Base-by-base conservation (phyloP, 139 green algal species). In the Chlorella sp. region DNA sequence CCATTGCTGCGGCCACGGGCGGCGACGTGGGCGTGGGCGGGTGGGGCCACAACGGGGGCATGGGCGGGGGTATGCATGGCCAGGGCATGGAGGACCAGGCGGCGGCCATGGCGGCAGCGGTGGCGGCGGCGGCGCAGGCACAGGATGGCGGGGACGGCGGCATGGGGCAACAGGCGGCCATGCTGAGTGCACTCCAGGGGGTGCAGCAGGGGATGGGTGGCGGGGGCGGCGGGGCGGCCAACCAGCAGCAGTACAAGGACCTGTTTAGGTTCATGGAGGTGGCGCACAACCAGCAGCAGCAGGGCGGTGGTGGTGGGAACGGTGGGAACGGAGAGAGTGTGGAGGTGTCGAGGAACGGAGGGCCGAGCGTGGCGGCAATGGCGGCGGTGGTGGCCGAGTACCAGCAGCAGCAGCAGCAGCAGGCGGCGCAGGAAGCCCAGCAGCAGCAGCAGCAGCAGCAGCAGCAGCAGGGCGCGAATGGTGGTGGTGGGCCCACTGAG, bases 201-300 rank as follows among this genome's bases (percentile, higher is more conserved):
- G n/a, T n/a, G n/a, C n/a, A n/a, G n/a, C n/a, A n/a, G n/a, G n/a
- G n/a, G n/a, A n/a, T n/a, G n/a, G n/a, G n/a, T n/a, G n/a, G n/a
- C n/a, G n/a, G n/a, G n/a, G n/a, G n/a, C n/a, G n/a, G n/a, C n/a
- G n/a, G n/a, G n/a, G n/a, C n/a, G n/a, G n/a, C n/a, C 29, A 5
- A 33, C 3, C 42, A 72, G 42, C 34, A 34, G 2, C 67, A 72
- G 67, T 72, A 63, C 36, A 63, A 63, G 36, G 67, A 61, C 2
- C 67, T 72, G 30, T 72, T 72, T n/a, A 29, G n/a, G 61, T 22
- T 20, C 27, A 36, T 67, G 61, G 4, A 5, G 61, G 4, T 27
- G 55, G 22, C 3, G 61, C 61, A 35, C 22, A 5, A 6, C 22
- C n/a, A 35, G 61, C 27, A 35, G 61, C 27, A 3, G 30, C 29